Evolutionary conservation across 2,329 filamentous ascomycete genomes (phyloP).

Genomic region (Fusarium avenaceum): DNA sequence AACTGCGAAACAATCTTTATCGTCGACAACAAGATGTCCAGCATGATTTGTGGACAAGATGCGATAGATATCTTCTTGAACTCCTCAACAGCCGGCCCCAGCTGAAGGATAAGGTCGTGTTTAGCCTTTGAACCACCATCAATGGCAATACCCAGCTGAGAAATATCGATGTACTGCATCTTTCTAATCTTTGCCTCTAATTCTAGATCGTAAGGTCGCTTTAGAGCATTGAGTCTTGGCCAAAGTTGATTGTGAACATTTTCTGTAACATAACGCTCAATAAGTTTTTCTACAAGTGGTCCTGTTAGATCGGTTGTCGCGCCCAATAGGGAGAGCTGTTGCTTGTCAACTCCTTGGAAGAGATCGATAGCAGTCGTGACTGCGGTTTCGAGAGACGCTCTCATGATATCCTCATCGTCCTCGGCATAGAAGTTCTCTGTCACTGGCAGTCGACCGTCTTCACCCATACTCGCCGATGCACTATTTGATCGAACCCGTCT

Average conservation of each 20-base stretch:
- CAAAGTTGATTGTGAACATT: constrained; percentile 93
- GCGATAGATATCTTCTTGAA: constrained; percentile 87
- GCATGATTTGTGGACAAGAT: constrained; percentile 88
- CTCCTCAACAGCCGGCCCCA: constrained; percentile 85
- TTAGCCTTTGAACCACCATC: constrained; percentile 84
- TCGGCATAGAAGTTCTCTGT: constrained; percentile 80
- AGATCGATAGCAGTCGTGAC: constrained; percentile 94
- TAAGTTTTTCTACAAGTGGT: constrained; percentile 89
- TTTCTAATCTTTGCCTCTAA: constrained; percentile 90
- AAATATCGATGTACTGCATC: constrained; percentile 94
- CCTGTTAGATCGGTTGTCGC: constrained; percentile 95
- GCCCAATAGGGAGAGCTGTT: constrained; percentile 90
- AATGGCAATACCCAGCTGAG: constrained; percentile 90
- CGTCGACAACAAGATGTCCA: constrained; percentile 82
- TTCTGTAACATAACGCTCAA: constrained; percentile 94
- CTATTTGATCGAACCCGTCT: constrained; percentile 69
- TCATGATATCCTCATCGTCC: constrained; percentile 92
- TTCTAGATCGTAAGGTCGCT: constrained; percentile 85
- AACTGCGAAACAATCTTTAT: constrained; percentile 85
- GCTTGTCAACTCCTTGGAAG: constrained; percentile 95
- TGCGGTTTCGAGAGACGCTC: constrained; percentile 88
- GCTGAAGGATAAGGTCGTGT: constrained; percentile 80
- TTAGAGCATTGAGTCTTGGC: constrained; percentile 81
- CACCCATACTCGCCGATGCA: constrained; percentile 53
- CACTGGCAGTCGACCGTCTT: constrained; percentile 59